Conservation (phyloP, 2,329 filamentous ascomycete genomes). For the Fusarium guadeloupense region DNA sequence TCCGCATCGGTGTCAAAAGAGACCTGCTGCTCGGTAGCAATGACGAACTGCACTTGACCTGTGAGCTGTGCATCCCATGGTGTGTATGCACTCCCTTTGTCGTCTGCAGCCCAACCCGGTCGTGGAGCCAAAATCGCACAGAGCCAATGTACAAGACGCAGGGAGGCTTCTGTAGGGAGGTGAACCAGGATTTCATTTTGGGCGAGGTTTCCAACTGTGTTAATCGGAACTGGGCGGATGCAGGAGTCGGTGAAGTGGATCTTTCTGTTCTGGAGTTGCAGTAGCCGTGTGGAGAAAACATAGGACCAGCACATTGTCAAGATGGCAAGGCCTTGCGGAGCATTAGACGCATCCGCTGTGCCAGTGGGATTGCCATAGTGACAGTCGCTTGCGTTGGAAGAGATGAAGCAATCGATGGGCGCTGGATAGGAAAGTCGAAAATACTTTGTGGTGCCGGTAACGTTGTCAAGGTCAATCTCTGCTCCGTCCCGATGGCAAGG, state of each 20-base stretch:
- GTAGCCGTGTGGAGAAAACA: constrained; percentile 42
- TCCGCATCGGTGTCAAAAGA: constrained; percentile 18
- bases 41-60: constrained; percentile 30
- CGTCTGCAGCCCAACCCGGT: constrained; percentile 35
- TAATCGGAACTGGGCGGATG: constrained; percentile 35
- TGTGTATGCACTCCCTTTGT: constrained; percentile 24
- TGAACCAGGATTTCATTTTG: constrained; percentile 32
- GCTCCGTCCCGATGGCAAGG: constrained; percentile 6
- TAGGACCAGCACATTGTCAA: constrained; percentile 44
- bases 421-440: constrained; percentile 40
- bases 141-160: constrained; percentile 41
- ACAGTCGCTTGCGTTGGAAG: constrained; percentile 28
- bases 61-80: constrained; percentile 36
- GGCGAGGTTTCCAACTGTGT: constrained; percentile 24
- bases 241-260: constrained; percentile 38
- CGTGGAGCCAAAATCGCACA: constrained; percentile 39
- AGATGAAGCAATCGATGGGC: constrained; percentile 34
- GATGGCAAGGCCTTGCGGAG: constrained; percentile 41
- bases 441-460: constrained; percentile 41
- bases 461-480: constrained; percentile 33
- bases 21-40: constrained; percentile 35
- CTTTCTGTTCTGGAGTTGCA: constrained; percentile 40
- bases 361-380: constrained; percentile 34
- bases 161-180: constrained; percentile 32
- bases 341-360: constrained; percentile 28